Evolutionary conservation across 176 grass and related monocot genomes (phyloP), one percentile per base, ranked within the genome.

Genomic region (Thinopyrum elongatum): DNA sequence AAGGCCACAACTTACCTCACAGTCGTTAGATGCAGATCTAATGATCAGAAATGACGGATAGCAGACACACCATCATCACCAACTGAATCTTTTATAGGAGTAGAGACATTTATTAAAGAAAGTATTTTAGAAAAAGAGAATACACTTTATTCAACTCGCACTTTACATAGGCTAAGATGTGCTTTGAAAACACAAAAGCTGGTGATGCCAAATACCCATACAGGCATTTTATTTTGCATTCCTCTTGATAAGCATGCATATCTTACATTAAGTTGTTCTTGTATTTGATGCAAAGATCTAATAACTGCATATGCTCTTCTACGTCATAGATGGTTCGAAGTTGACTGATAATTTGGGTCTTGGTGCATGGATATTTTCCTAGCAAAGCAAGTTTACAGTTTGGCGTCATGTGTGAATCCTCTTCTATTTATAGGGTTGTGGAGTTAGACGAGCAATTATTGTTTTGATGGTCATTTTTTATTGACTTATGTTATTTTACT

Each of bases 401-500:
- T 85, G 12, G 27, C 9, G 27, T 31, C 85, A 36, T 44, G 35
- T 9, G 36, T 19, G 1, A 62, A 59, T 53, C 21, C 23, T 73
- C 46, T 72, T 55, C 70, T 64, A 36, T 42, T 33, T 82, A 30
- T 65, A 72, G 58, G 73, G 81, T 74, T 71, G 39, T 82, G 86
- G 17, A 70, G 36, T 61, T 90, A 35, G 74, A 83, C 27, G 22
- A 82, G 64, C 23, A 82, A 28, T 41, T 82, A 23, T 72, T 86
- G 25, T 58, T 73, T 65, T 22, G 30, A 41, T 68, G 34, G 1
- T 41, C 44, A 7, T 5, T 80, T 44, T 76, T 19, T 79, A 33
- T 60, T 90, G 38, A 88, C 35, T 68, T 79, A 9, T 28, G 21
- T 41, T 72, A 12, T 36, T 90, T 91, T 62, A 81, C 51, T 84